These are phyloP conservation scores for Penicillium sp. DNA, from an alignment of 2,329 filamentous ascomycete genomes.

Conservation along the genomic window DNA sequence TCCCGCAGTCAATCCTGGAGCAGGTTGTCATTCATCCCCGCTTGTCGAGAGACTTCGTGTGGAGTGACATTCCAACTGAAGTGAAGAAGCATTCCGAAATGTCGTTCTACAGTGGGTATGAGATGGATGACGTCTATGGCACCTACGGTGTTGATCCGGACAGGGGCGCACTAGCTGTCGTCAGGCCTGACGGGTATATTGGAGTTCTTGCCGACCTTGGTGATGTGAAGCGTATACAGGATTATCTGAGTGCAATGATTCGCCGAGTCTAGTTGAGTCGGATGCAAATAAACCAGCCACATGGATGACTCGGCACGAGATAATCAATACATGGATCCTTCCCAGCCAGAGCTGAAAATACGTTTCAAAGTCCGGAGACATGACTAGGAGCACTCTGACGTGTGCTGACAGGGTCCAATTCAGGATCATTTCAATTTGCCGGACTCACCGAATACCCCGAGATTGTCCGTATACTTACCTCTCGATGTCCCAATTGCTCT, in stretches of 20 bases:
- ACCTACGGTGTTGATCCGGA: conserved; percentile 37
- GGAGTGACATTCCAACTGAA: conserved; percentile 34
- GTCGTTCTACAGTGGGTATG: conserved; percentile 37
- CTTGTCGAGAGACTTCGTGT: conserved; percentile 32
- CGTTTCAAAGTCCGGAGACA: not conserved
- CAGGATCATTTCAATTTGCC: not conserved
- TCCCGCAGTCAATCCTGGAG: conserved; percentile 33
- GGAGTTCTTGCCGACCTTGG: conserved; percentile 31
- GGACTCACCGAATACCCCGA: not conserved
- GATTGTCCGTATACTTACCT: not conserved
- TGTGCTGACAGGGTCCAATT: not conserved
- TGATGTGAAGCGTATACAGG: conserved; percentile 30
- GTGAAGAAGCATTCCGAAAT: conserved; percentile 40
- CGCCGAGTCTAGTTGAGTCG: not conserved
- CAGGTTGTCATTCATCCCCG: conserved; percentile 40
- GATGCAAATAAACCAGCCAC: not conserved
- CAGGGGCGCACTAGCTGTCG: conserved; percentile 36
- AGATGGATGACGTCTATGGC: conserved; percentile 39
- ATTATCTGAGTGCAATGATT: conserved; percentile 27
- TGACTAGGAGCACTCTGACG: no score
- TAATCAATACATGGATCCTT: no score
- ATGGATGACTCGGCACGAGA: no score
- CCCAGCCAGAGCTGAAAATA: no score
- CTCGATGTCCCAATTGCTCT: not conserved
- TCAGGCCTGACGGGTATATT: conserved; percentile 45